Base-by-base conservation (phyloP, 2,329 filamentous ascomycete species). In the Ramularia collo-cygni region DNA sequence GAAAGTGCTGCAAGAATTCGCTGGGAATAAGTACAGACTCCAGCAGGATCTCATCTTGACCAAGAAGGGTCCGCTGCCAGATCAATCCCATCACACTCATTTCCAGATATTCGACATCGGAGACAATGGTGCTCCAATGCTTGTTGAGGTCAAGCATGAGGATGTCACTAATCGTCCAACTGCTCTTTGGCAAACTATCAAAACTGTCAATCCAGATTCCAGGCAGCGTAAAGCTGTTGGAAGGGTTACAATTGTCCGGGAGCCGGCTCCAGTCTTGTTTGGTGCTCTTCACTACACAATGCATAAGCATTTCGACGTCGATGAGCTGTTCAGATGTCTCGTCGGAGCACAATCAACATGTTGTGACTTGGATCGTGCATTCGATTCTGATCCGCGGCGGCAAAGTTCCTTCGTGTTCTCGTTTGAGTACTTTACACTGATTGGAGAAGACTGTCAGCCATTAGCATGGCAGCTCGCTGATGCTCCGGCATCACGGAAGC, bases 391-490 rank as follows among this genome's bases (percentile, higher is more conserved):
- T 18, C 53, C 61, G 4, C 61, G 72, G 6, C 70, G 69, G 9
- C 76, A 76, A 48, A 65, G 72, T 5, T 74, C 71, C 6, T 79
- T 80, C 55, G 71, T 79, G 48, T 80, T 81, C 54, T 74, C 69
- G 29, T 79, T 81, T 55, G 79, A 81, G 49, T 81, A 80, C 54
- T 80, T 78, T 52, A 81, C 77, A 4, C 66, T 79, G 5, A 69
- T 81, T 9, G 72, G 70, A 2, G 66, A 74, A 4, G 70, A 69
- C 3, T 69, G 76, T 28, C 64, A 68, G 21, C 77, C 78, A 0
- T 74, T 77, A 51, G 65, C 72, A 4, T 81, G 77, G 76, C 78
- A 81, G 52, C 62, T 66, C 14, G 70, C 71, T 27, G 76, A 79
- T n/a, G 36, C 19, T 4, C 48, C 67, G 64, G 30, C 58, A 24